Evolutionary conservation across 306 rosid species (phyloP).

Genomic region (Vachellia pachyceras): DNA sequence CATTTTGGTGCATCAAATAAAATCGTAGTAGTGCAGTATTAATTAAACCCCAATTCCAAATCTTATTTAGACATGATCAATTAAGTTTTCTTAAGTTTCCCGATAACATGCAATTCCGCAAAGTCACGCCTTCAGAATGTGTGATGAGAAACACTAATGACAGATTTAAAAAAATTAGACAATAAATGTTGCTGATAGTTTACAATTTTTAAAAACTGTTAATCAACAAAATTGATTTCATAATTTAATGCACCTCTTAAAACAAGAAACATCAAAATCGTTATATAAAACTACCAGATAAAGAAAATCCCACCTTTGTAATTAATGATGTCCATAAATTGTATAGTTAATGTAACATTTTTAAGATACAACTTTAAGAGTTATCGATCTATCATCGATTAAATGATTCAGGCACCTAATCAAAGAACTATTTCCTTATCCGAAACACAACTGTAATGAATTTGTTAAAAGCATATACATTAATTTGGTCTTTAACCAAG

Average conservation of each 20-base stretch:
- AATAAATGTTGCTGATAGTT: no score
- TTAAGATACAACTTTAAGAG: neutral
- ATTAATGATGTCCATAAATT: neutral
- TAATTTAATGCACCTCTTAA: neutral
- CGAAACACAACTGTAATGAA: conserved; percentile 7
- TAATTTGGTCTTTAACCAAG: conserved; percentile 16
- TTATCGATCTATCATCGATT: neutral
- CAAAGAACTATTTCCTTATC: neutral
- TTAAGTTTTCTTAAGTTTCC: no score
- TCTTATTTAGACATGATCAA: no score
- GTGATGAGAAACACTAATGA: no score
- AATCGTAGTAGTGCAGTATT: no score
- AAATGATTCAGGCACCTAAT: neutral
- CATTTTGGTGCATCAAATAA: no score
- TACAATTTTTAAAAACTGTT: no score
- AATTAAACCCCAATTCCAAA: no score
- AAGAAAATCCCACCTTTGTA: neutral
- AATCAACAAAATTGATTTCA: no score
- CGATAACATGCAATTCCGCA: no score
- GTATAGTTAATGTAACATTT: neutral
- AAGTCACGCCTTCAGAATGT: no score
- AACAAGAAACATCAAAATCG: neutral
- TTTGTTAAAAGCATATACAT: neutral
- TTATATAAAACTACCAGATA: conserved; percentile 7
- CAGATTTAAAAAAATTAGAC: no score